These are phyloP conservation scores for Triangularia verruculosa DNA, from an alignment of 2,329 filamentous ascomycete genomes.

Conservation along the genomic window DNA sequence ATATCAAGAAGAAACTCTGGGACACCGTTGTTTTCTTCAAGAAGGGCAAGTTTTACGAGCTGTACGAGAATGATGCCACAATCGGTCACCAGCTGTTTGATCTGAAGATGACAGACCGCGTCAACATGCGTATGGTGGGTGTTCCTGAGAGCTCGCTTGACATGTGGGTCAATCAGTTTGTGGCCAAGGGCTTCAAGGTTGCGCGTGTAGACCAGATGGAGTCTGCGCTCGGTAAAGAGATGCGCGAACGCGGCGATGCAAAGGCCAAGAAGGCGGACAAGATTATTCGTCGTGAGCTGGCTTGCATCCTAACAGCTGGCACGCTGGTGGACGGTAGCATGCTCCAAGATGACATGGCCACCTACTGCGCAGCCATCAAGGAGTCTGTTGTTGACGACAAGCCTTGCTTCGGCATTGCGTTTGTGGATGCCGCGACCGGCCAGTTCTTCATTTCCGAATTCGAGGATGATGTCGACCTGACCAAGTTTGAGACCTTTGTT, in stretches of 20 bases:
- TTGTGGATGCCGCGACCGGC: slow-evolving; percentile 92
- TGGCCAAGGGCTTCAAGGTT: slow-evolving; percentile 97
- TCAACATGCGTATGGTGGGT: slow-evolving; percentile 99
- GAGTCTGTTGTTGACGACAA: slow-evolving; percentile 68
- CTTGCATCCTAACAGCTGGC: slow-evolving; percentile 85
- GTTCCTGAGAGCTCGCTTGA: slow-evolving; percentile 95
- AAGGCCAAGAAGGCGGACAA: slow-evolving; percentile 78
- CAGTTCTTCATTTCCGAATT: slow-evolving; percentile 95
- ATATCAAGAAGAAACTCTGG: slow-evolving; percentile 97
- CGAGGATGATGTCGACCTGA: slow-evolving; percentile 85
- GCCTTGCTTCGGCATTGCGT: slow-evolving; percentile 86
- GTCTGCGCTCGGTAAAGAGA: slow-evolving; percentile 92
- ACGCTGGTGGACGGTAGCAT: slow-evolving; percentile 94
- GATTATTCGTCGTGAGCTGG: slow-evolving; percentile 85
- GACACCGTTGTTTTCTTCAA: slow-evolving; percentile 99
- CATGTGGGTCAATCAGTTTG: slow-evolving; percentile 97
- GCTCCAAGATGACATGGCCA: slow-evolving; percentile 97
- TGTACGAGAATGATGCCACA: slow-evolving; percentile 97
- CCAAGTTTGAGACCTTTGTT: slow-evolving; percentile 94
- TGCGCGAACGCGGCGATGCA: slow-evolving; percentile 88
- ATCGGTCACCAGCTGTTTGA: slow-evolving; percentile 96
- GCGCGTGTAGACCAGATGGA: slow-evolving; percentile 96
- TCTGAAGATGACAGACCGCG: slow-evolving; percentile 92
- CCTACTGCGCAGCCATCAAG: slow-evolving; percentile 94
- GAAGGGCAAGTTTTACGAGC: slow-evolving; percentile 98